Base-by-base conservation (phyloP, 352 stramenopile species). In the Peronospora tabacina region DNA sequence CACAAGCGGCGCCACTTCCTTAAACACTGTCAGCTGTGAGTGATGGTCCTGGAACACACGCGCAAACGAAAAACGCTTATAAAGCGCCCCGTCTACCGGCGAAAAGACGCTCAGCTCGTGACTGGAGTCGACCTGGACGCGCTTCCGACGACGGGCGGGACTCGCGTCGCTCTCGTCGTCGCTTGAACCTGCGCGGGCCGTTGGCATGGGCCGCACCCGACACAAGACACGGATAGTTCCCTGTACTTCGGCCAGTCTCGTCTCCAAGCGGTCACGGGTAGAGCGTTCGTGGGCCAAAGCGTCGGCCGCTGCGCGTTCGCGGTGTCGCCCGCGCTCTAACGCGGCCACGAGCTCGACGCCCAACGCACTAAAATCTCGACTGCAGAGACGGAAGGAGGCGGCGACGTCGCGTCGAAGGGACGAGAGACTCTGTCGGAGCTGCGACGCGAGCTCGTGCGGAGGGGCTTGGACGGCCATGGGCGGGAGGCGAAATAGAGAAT, bases 1-100 rank as follows among this genome's bases (percentile, higher is more conserved):
- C 8, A 98, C 86, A 7, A 98, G 72, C 38, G 90, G 90, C 51
- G 85, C 77, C 20, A 97, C 81, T 44, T 96, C 89, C n/a, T 86
- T 75, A 63, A 95, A 98, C 20, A 98, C 71, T 53, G 95, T 73
- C 10, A 75, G 44, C 54, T 95, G 82, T 35, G 85, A 86, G 36
- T 69, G 67, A 10, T 87, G 71, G 33, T 95, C 85, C 19, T 68
- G 75, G 12, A 97, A 78, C 15, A 96, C 77, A 41, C 94, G 75
- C 10, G 82, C 55, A 54, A 95, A 94, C 26, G 88, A 86, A 44
- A 90, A 96, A 42, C 77, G 68, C 52, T 93, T 87, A 60, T 84
- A 63, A 28, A 79, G 37, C n/a, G 68, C 51, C 47, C 64, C 68
- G 44, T 85, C 58, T 41, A 68, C 49, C 28, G 63, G 61, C 29